phyloP scores from a whole-genome alignment of 352 stramenopile species.

The Pythium myriotylum region DNA sequence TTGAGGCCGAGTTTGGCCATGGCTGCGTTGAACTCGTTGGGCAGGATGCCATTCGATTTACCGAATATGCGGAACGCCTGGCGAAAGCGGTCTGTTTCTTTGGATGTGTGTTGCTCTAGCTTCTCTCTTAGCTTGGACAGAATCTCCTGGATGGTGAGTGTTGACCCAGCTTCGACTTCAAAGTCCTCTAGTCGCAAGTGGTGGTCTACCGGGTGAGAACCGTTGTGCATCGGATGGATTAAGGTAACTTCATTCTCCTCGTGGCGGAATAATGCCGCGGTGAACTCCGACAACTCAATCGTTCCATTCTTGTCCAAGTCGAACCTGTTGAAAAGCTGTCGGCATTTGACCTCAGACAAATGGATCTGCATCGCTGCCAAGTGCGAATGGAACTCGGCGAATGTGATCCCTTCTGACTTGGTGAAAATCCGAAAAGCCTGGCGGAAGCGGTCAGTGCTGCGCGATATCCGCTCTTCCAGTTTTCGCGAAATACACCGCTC shows the following conservation, averaged over 20 bases:
- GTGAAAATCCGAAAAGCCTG: slow-evolving; percentile 76
- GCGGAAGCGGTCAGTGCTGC: slow-evolving; percentile 46
- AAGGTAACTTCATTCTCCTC: slow-evolving; percentile 30
- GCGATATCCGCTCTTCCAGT: slow-evolving; percentile 60
- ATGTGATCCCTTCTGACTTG: slow-evolving; percentile 62
- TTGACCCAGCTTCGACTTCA: slow-evolving; percentile 40
- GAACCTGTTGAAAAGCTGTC: slow-evolving; percentile 64
- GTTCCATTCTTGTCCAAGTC: slow-evolving; percentile 60
- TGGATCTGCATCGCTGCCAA: slow-evolving; percentile 62
- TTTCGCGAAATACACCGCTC: slow-evolving; percentile 57
- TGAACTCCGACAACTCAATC: slow-evolving; percentile 75
- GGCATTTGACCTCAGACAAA: slow-evolving; percentile 53
- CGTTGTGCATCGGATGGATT: too few species aligned
- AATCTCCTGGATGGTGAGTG: slow-evolving; percentile 61
- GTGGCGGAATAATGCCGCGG: slow-evolving; percentile 52
- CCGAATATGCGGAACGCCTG: slow-evolving; percentile 75
- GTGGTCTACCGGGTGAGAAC: too few species aligned
- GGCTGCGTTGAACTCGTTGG: slow-evolving; percentile 50
- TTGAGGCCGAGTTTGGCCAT: slow-evolving; percentile 62
- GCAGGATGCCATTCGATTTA: slow-evolving; percentile 64
- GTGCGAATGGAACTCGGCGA: slow-evolving; percentile 59
- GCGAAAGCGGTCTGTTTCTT: slow-evolving; percentile 73
- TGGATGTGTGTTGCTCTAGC: slow-evolving; percentile 66
- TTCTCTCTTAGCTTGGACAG: slow-evolving; percentile 57
- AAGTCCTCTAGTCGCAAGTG: slow-evolving; percentile 13